Percentiles rank a stretch among this genome's conserved stretches.
Evolutionary conservation across 305 asterid genomes (phyloP).

Genomic region (Nicotiana rustica): DNA sequence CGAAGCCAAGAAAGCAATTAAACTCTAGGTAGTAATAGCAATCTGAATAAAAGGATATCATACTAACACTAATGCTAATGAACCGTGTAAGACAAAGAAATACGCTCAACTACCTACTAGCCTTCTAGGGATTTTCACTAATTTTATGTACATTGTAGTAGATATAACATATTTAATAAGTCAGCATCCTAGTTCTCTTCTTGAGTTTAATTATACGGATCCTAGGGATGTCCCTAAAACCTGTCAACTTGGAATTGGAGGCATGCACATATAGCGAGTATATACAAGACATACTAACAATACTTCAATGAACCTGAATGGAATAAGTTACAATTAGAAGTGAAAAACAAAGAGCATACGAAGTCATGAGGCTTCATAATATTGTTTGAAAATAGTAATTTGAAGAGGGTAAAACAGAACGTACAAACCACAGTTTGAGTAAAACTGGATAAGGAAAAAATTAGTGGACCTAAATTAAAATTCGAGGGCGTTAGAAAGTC

Average conservation of each 20-base stretch:
- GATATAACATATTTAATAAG: background rate
- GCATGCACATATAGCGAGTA: background rate
- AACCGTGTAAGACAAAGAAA: no score
- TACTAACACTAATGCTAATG: no score
- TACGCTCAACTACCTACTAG: no score
- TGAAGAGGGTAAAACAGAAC: background rate
- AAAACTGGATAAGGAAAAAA: background rate
- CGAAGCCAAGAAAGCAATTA: no score
- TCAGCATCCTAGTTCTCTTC: background rate
- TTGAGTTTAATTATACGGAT: background rate
- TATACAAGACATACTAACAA: background rate
- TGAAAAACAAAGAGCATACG: background rate
- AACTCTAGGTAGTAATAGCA: no score
- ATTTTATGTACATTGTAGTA: no score
- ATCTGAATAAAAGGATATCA: no score
- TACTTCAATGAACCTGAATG: background rate
- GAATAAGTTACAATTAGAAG: background rate
- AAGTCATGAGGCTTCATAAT: no score
- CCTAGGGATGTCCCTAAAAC: background rate
- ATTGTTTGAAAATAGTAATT: background rate
- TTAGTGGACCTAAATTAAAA: slow-evolving; percentile 5
- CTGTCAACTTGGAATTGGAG: background rate
- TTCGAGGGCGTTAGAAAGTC: background rate
- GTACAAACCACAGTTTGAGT: background rate
- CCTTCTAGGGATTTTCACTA: no score